These are phyloP conservation scores for Helenozyma baotianmanensis DNA, from an alignment of 805 yeast genomes.

Conservation along the genomic window DNA sequence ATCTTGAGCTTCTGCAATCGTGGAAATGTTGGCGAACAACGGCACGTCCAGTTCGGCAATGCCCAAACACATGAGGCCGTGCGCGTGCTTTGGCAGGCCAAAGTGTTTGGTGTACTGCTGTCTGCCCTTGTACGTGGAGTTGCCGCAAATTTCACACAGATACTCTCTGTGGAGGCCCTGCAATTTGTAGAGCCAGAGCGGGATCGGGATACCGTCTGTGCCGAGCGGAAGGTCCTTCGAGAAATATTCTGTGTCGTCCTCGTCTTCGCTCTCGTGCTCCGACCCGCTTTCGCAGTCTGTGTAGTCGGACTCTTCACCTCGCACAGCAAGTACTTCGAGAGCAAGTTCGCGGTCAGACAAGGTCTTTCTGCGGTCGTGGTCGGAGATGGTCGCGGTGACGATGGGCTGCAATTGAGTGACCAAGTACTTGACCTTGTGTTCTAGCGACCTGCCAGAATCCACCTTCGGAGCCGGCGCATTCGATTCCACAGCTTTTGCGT, in stretches of 20 bases:
- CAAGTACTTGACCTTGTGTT: slow-evolving; percentile 36
- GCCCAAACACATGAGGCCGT: slow-evolving; percentile 75
- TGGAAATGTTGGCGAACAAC: slow-evolving; percentile 59
- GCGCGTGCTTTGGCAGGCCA: slow-evolving; percentile 58
- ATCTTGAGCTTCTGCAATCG: slow-evolving; percentile 61
- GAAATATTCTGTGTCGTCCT: slow-evolving; percentile 26
- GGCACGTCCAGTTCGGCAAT: slow-evolving; percentile 42
- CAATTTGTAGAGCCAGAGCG: slow-evolving; percentile 86
- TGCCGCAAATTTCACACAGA: slow-evolving; percentile 85
- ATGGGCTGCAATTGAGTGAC: slow-evolving; percentile 34
- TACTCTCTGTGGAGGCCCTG: slow-evolving; percentile 76
- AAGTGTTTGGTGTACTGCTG: slow-evolving; percentile 72
- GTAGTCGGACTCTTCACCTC: slow-evolving; percentile 36
- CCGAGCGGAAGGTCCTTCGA: slow-evolving; percentile 72
- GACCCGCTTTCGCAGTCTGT: slow-evolving; percentile 28
- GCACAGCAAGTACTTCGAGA: slow-evolving; percentile 44
- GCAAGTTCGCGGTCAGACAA: slow-evolving; percentile 67
- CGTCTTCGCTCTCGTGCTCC: slow-evolving; percentile 17
- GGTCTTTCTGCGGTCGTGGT: slow-evolving; percentile 60
- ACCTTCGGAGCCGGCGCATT: neutral
- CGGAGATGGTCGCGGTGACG: slow-evolving; percentile 48
- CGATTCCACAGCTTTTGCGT: slow-evolving; percentile 15
- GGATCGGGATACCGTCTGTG: slow-evolving; percentile 87
- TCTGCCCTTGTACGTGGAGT: slow-evolving; percentile 67
- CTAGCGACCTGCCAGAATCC: slow-evolving; percentile 15